Percentiles rank a stretch among this genome's conserved stretches.
Evolutionary conservation across 2,329 filamentous ascomycete genomes (phyloP).

Genomic region (Lachnellula suecica): DNA sequence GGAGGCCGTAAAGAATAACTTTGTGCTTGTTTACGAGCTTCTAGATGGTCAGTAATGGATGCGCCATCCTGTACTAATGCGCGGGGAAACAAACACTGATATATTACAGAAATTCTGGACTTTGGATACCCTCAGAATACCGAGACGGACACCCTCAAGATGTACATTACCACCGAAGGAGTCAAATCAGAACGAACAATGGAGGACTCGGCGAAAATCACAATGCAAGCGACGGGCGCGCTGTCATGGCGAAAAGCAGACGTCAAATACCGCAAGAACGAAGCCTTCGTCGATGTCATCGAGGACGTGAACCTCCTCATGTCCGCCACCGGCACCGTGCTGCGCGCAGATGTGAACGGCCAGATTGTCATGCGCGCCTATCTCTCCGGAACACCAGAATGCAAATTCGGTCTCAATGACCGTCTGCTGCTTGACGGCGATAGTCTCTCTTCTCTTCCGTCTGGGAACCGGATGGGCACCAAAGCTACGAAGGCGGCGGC

Average conservation of each 20-base stretch:
- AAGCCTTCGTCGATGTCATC: constrained; percentile 98
- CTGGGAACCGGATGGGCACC: constrained; percentile 74
- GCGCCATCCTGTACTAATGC: background rate
- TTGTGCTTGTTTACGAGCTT: constrained; percentile 96
- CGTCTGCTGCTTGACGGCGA: constrained; percentile 84
- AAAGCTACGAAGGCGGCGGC: constrained; percentile 95
- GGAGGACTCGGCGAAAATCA: constrained; percentile 96
- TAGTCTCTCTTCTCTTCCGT: constrained; percentile 62
- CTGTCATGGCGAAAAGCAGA: constrained; percentile 96
- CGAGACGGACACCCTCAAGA: constrained; percentile 97
- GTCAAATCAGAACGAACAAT: constrained; percentile 86
- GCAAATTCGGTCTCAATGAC: constrained; percentile 98
- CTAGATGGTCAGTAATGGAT: constrained; percentile 67
- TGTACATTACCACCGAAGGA: constrained; percentile 99
- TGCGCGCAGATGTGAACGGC: constrained; percentile 93
- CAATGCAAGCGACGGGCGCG: constrained; percentile 97
- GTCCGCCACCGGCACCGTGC: constrained; percentile 93
- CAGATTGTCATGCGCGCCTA: constrained; percentile 99
- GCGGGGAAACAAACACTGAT: constrained; percentile 12
- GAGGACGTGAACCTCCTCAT: constrained; percentile 98
- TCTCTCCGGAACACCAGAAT: constrained; percentile 92
- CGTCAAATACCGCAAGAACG: constrained; percentile 99
- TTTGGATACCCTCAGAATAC: constrained; percentile 99
- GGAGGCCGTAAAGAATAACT: constrained; percentile 99
- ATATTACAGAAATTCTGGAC: constrained; percentile 81